Conservation (phyloP, 345 rosid species). For the Hibiscus trionum region DNA sequence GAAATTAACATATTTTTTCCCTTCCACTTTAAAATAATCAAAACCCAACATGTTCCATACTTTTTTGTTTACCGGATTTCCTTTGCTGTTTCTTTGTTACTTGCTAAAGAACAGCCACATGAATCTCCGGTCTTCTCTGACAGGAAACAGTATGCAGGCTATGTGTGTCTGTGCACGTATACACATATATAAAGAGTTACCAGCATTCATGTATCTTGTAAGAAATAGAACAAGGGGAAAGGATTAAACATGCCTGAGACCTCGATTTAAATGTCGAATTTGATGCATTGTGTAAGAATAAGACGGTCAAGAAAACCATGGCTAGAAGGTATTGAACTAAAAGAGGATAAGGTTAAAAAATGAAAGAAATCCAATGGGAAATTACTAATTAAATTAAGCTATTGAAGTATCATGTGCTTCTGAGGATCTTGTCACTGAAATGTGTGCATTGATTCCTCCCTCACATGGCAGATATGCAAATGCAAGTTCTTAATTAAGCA, state of each 20-base stretch:
- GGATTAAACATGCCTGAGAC: background rate
- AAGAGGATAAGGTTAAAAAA: background rate
- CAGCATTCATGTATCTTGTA: background rate
- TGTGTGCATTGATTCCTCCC: slow-evolving; percentile 38
- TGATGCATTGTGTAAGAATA: too few relatives aligned
- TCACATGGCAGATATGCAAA: slow-evolving; percentile 38
- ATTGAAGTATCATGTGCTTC: slow-evolving; percentile 27
- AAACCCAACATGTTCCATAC: background rate
- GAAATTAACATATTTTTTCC: background rate
- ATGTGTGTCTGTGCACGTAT: background rate
- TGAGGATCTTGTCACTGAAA: slow-evolving; percentile 33
- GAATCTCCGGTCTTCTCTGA: background rate
- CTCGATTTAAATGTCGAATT: too few relatives aligned
- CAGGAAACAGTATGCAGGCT: background rate
- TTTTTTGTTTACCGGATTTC: background rate
- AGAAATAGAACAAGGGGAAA: background rate
- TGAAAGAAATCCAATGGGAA: background rate
- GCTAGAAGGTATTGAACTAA: background rate
- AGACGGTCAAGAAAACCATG: background rate
- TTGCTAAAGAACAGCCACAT: background rate
- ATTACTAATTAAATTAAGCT: slow-evolving; percentile 6
- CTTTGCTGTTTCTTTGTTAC: background rate
- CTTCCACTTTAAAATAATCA: too few relatives aligned
- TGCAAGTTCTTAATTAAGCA: slow-evolving; percentile 16
- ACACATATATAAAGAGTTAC: too few relatives aligned